phyloP scores from a whole-genome alignment of 129 eudicot species.

The Centella asiatica region DNA sequence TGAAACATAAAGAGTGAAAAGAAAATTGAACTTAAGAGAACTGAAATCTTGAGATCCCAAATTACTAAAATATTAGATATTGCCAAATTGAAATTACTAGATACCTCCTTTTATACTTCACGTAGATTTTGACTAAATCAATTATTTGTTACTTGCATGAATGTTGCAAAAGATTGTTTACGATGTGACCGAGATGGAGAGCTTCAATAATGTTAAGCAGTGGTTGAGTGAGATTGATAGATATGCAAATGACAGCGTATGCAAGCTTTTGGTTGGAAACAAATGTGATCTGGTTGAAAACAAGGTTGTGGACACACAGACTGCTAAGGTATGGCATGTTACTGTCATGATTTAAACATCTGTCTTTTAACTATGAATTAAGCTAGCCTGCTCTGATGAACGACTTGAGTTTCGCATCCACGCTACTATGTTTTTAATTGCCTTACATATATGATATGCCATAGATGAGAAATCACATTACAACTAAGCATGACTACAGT shows the following conservation, averaged over 20 bases:
- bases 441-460: no score
- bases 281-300: slow-evolving; percentile 93
- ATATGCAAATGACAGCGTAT: slow-evolving; percentile 91
- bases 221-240: slow-evolving; percentile 95
- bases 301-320: slow-evolving; percentile 86
- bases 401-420: no score
- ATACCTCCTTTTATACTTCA: background rate
- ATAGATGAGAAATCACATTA: no score
- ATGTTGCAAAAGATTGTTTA: slow-evolving; percentile 71
- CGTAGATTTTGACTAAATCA: background rate
- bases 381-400: background rate
- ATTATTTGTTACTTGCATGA: background rate
- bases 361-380: background rate
- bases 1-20: no score
- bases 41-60: no score
- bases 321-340: slow-evolving; percentile 57
- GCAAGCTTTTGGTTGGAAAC: slow-evolving; percentile 98
- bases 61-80: no score
- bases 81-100: no score
- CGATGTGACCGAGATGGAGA: slow-evolving; percentile 97
- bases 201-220: slow-evolving; percentile 97
- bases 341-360: background rate
- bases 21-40: no score
- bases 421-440: no score
- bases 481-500: no score